Evolutionary conservation across 176 grass and related monocot species (phyloP), one percentile per base, ranked within the genome.

Genomic region (Zea luxurians): DNA sequence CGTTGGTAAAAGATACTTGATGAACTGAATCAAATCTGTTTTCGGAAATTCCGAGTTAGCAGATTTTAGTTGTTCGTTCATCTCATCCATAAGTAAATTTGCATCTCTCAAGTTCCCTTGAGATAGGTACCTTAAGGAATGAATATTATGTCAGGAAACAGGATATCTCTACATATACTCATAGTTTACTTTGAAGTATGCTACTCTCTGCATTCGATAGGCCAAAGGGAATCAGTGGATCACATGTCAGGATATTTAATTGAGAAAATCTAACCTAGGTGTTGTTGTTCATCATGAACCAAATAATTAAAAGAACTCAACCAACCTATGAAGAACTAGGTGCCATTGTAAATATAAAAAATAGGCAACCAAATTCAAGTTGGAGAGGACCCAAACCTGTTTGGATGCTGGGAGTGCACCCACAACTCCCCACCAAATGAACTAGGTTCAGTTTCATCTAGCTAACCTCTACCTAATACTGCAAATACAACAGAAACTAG

Each of bases 71-170:
- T 85, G 92, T 66, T 83, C 82, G 63, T 90, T 92, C 79, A 99
- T 81, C 58, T 92, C 86, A 85, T 95, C 89, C 90, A 99, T 91
- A 21, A 99, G 82, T 48, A 90, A 87, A 88, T 99, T 99, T 66
- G 92, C 92, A 76, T 95, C 92, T 85, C 86, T 92, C 75, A 99
- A 81, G 79, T 99, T 95, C 67, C 83, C 96, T 87, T 92, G 96
- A 72, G 96, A 92, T 43, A 99, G 82, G 81, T 95, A 99, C 87
- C 96, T 99, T 71, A 71, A 75, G 74, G 71, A 78, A 86, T 75
- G 64, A 74, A 37, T 13, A 78, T 20, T 64, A 76, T 70, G 57
- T 86, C 59, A 92, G 59, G n/a, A 76, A 78, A 76, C 2, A 41
- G 2, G 62, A n/a, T 60, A 79, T 65, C 17, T 83, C 54, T 13